Percentiles rank a stretch among this genome's conserved stretches.
Conservation (phyloP, 1,284 basidiomycete species). For the Cryptococcus sp. region DNA sequence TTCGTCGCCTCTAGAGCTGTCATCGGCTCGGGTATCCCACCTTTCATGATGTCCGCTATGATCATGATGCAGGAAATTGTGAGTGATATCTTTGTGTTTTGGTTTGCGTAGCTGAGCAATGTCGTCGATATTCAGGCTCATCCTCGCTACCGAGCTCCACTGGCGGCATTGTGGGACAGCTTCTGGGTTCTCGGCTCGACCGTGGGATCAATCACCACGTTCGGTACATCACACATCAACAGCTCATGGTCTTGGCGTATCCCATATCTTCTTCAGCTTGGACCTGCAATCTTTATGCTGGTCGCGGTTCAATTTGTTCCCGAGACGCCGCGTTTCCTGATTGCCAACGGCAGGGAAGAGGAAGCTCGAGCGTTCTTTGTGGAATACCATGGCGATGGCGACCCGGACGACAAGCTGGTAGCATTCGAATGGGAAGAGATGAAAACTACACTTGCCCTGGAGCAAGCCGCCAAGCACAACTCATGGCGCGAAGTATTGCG, state of each 20-base stretch:
- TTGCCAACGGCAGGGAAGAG: conserved; percentile 52
- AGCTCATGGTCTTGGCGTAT: conserved; percentile 23
- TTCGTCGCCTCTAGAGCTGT: conserved; percentile 16
- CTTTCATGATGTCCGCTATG: conserved; percentile 19
- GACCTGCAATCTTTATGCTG: conserved; percentile 16
- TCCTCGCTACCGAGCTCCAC: conserved; percentile 13
- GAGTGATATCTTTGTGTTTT: neutral
- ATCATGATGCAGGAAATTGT: conserved; percentile 23
- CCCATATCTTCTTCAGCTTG: conserved; percentile 20
- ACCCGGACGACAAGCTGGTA: conserved; percentile 64
- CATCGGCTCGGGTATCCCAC: conserved; percentile 11
- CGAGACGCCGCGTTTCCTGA: conserved; percentile 32
- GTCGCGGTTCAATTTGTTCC: conserved; percentile 26
- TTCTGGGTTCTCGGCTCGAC: conserved; percentile 12
- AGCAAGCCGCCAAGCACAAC: conserved; percentile 46
- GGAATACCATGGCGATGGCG: conserved; percentile 71
- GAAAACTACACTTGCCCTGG: conserved; percentile 67
- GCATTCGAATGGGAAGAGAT: conserved; percentile 73
- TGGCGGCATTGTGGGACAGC: conserved; percentile 19
- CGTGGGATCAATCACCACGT: conserved; percentile 25
- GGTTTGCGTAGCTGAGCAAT: too few relatives aligned
- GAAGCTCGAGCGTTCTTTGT: conserved; percentile 74
- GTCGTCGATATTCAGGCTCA: conserved; percentile 13
- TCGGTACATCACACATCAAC: conserved; percentile 27
- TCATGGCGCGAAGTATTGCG: conserved; percentile 15